A percentile compares a stretch with the other conserved stretches of the same genome.
phyloP scores from a whole-genome alignment of 2,329 filamentous ascomycete genomes.

The Pyrenochaeta sp. region DNA sequence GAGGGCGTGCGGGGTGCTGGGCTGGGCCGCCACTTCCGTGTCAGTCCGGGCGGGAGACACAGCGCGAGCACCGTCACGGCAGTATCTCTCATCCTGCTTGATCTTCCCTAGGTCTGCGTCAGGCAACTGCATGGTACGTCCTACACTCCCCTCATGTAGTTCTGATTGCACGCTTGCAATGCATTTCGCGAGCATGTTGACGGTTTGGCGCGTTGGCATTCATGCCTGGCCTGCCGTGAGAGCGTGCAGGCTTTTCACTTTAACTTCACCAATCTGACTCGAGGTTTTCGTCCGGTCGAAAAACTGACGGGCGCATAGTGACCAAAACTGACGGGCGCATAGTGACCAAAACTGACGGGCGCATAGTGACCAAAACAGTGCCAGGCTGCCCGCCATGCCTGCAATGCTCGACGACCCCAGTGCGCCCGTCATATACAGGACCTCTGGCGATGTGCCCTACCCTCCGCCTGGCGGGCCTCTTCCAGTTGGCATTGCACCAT shows the following conservation, averaged over 20 bases:
- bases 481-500: conserved; percentile 72
- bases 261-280: conserved; percentile 4
- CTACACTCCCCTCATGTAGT: conserved; percentile 10
- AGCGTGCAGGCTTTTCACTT: conserved; percentile 3
- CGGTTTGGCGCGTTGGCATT: background rate
- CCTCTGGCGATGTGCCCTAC: conserved; percentile 71
- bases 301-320: conserved; percentile 14
- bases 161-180: background rate
- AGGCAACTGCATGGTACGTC: conserved; percentile 18
- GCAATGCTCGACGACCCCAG: conserved; percentile 81
- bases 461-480: conserved; percentile 69
- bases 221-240: background rate
- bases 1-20: too few species aligned
- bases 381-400: conserved; percentile 64
- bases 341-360: conserved; percentile 12
- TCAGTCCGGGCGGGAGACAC: conserved; percentile 3
- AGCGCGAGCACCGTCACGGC: conserved; percentile 27
- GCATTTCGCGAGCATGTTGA: conserved; percentile 3
- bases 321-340: too few species aligned
- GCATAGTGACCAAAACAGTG: conserved; percentile 6
- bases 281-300: conserved; percentile 2
- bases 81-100: conserved; percentile 32
- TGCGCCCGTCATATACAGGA: conserved; percentile 72
- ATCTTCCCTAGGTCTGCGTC: conserved; percentile 13
- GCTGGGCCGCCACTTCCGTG: too few species aligned